Conservation (phyloP, 257 asterid genomes). For the Primulina eburnea region DNA sequence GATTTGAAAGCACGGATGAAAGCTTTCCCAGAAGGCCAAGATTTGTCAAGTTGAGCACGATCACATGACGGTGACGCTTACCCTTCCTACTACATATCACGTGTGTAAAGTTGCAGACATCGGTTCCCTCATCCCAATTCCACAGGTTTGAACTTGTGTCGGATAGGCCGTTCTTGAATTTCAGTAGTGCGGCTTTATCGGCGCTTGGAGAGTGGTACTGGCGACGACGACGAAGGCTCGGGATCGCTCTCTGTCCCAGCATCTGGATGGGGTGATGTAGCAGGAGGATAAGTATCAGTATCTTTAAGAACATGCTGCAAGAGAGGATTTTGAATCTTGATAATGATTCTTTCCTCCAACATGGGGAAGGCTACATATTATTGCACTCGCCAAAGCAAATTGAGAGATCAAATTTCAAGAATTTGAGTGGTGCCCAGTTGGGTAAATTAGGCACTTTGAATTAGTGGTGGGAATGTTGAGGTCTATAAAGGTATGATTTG, state of each 20-base stretch:
- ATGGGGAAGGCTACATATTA: slow-evolving; percentile 12
- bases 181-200: slow-evolving; percentile 39
- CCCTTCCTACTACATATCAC: slow-evolving; percentile 32
- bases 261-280: slow-evolving; percentile 23
- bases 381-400: neutral
- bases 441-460: neutral
- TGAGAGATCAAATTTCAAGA: neutral
- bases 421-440: neutral
- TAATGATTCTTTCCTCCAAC: slow-evolving; percentile 17
- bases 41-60: slow-evolving; percentile 38
- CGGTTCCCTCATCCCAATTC: slow-evolving; percentile 33
- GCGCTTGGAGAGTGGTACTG: slow-evolving; percentile 31
- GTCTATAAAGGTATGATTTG: slow-evolving; percentile 26
- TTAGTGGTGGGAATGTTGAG: slow-evolving; percentile 6
- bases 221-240: slow-evolving; percentile 25
- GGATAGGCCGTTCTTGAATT: slow-evolving; percentile 31
- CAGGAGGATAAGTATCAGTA: slow-evolving; percentile 28
- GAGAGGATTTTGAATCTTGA: slow-evolving; percentile 6
- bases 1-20: slow-evolving; percentile 39
- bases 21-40: slow-evolving; percentile 36
- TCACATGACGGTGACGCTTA: slow-evolving; percentile 38
- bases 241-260: slow-evolving; percentile 17
- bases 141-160: slow-evolving; percentile 38
- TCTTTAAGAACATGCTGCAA: slow-evolving; percentile 37
- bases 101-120: slow-evolving; percentile 49